Evolutionary conservation across 2,329 filamentous ascomycete species (phyloP), one percentile per base, ranked within the genome.

Genomic region (Alternaria gansuensis): DNA sequence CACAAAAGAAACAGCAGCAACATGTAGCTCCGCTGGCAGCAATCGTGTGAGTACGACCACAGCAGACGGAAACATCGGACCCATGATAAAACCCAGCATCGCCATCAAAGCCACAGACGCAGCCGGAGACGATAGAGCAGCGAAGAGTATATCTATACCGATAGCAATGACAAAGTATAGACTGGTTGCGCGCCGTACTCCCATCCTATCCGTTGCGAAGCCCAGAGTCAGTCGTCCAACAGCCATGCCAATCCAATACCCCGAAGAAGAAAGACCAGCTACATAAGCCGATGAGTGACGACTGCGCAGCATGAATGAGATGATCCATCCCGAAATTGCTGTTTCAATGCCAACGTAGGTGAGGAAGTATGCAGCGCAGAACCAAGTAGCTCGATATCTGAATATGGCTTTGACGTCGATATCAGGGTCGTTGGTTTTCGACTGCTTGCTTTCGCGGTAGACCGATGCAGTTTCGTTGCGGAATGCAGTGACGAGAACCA

Each of bases 181-280:
- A 2, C 51, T 39, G 1, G 69, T 72, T 9, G 71, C 74, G 9
- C 61, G 65, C 6, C 71, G 60, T 5, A 74, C 73, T 3, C 73
- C 57, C 2, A 76, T 64, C 5, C 46, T 60, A n/a, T 76, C 72
- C 0, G 73, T 76, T 5, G 70, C 44, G 3, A 67, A 62, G 3
- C 73, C 73, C 9, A 76, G 41, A 0, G 59, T 51, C 13, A 76
- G 59, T 23, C 81, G 67, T 0, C 81, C 81, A 5, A 75, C 54
- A 0, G 79, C 77, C 78, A 82, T 81, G 14, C 81, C 81, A 17
- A 75, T 68, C 77, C 80, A 82, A 64, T 81, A 83, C 0, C 75
- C 76, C 1, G 80, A 80, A 0, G 79, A 81, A 9, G 78, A 77
- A 0, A 82, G 65, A 8, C 77, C 77, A 5, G 80, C 75, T 0